Evolutionary conservation across 2,329 filamentous ascomycete species (phyloP), one percentile per base, ranked within the genome.

Genomic region (Sclerotinia minor): DNA sequence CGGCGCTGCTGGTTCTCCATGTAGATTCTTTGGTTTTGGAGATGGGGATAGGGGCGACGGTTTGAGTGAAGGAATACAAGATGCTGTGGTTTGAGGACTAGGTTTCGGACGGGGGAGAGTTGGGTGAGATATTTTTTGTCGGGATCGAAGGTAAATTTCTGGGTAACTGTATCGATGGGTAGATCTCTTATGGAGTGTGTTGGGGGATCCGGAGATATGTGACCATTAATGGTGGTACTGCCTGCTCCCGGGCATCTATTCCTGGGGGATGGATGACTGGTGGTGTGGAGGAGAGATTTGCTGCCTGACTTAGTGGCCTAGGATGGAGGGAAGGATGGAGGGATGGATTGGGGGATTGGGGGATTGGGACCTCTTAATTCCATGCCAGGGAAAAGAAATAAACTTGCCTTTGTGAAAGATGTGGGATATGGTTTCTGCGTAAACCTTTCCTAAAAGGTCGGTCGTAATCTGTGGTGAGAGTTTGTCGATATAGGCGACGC

Each of bases 361-460:
- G 54, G 35, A 11, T 38, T 26, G 7, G 54, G 54, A 44, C 35
- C 54, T 44, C 35, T 13, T 57, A 57, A 24, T 57, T 44, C 21
- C n/a, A 57, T 41, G 24, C 35, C 54, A 4, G 35, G 19, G 38
- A 57, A 35, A 44, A 57, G n/a, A 15, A 17, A 57, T 19, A 13
- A 9, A 35, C 35, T 24, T 8, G 24, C 5, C n/a, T 26, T 57
- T 41, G 15, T 11, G 54, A n/a, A 57, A 57, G 13, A 57, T 41
- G 13, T 41, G 35, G n/a, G 54, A 57, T 57, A 44, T 57, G 54
- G 35, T 35, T 24, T 57, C 54, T 57, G 54, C n/a, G n/a, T 57
- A 41, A 5, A 57, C 17, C 24, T 35, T 26, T 41, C 54, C 35
- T 44, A 57, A 11, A 11, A 24, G 54, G 15, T 41, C 54, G 35